Conservation (phyloP, 2,329 filamentous ascomycete species). For the Rutstroemia sp. region DNA sequence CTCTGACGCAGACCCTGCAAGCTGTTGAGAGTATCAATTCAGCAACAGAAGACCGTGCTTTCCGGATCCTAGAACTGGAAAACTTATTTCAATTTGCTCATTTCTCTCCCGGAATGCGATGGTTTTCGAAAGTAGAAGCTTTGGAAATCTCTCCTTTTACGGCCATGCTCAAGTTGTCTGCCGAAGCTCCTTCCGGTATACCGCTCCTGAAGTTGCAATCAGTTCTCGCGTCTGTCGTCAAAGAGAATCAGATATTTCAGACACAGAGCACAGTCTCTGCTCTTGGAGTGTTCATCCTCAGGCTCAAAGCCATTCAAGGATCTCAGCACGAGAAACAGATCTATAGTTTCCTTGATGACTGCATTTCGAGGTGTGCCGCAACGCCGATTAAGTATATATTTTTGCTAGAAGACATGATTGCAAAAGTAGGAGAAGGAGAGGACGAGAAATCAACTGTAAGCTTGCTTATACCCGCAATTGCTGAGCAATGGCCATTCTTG, state of each 20-base stretch:
- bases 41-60: constrained; percentile 40
- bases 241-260: constrained; percentile 61
- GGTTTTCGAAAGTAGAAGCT: constrained; percentile 71
- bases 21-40: constrained; percentile 44
- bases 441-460: constrained; percentile 41
- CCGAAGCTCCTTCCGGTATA: constrained; percentile 40
- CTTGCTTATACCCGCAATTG: constrained; percentile 59
- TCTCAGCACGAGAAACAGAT: constrained; percentile 37
- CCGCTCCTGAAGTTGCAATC: constrained; percentile 43
- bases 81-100: constrained; percentile 75
- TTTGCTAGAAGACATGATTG: constrained; percentile 46
- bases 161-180: constrained; percentile 56
- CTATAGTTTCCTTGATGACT: constrained; percentile 76
- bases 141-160: constrained; percentile 62
- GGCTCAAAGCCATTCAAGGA: constrained; percentile 24
- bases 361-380: constrained; percentile 64
- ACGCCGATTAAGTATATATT: constrained; percentile 82
- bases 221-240: constrained; percentile 52
- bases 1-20: constrained; percentile 62
- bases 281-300: constrained; percentile 41
- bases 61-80: constrained; percentile 68
- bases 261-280: constrained; percentile 34
- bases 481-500: constrained; percentile 72
- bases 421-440: constrained; percentile 30
- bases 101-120: constrained; percentile 77